These are phyloP conservation scores for Candida arabinofermentans DNA, from an alignment of 805 yeast species.

Conservation along the genomic window DNA sequence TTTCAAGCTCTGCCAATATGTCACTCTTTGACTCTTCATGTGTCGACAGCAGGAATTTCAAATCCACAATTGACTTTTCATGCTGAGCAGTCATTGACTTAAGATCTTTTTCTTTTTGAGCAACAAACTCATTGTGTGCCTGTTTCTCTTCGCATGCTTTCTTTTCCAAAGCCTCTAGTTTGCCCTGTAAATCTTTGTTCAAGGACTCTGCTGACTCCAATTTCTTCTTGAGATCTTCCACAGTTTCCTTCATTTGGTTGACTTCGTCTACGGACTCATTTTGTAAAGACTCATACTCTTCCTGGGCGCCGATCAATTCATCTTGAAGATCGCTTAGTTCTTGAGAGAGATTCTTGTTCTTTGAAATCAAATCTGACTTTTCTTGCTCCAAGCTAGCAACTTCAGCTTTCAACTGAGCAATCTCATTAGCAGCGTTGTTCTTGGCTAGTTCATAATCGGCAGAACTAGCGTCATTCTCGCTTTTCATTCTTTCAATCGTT, in stretches of 20 bases:
- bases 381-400: constrained; percentile 10
- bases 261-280: constrained; percentile 18
- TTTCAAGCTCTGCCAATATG: constrained; percentile 2
- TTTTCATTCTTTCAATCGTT: constrained; percentile 21
- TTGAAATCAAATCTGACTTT: constrained; percentile 17
- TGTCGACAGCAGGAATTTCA: constrained; percentile 34
- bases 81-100: constrained; percentile 2
- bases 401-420: constrained; percentile 11
- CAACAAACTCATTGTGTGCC: background rate
- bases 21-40: constrained; percentile 3
- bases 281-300: constrained; percentile 18
- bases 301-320: constrained; percentile 19
- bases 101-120: constrained; percentile 1
- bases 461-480: constrained; percentile 18
- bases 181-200: constrained; percentile 8
- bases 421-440: background rate
- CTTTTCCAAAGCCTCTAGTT: constrained; percentile 34
- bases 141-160: constrained; percentile 14
- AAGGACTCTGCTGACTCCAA: constrained; percentile 6
- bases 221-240: constrained; percentile 24
- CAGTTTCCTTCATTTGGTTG: constrained; percentile 32
- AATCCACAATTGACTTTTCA: constrained; percentile 10
- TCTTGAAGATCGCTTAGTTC: constrained; percentile 14
- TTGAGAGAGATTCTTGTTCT: constrained; percentile 9
- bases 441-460: constrained; percentile 14